phyloP scores from a whole-genome alignment of 805 yeast genomes.

The Candida hungchunana region DNA sequence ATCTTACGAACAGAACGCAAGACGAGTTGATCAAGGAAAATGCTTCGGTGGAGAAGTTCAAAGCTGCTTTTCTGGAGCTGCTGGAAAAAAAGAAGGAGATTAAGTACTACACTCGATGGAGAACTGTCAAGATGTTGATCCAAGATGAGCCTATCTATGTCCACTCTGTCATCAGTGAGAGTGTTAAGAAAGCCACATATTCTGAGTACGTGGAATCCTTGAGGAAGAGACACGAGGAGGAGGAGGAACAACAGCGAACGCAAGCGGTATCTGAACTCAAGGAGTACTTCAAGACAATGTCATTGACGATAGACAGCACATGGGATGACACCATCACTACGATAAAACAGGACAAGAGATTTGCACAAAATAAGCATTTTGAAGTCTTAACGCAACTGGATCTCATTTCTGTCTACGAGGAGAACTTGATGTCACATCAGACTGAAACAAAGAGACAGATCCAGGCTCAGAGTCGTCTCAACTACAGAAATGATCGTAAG shows the following conservation, averaged over 20 bases:
- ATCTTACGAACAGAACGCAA: constrained; percentile 45
- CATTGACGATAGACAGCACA: constrained; percentile 18
- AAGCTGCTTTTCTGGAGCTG: constrained; percentile 46
- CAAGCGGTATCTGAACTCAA: constrained; percentile 52
- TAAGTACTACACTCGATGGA: constrained; percentile 61
- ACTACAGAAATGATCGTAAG: constrained; percentile 55
- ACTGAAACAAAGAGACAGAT: constrained; percentile 22
- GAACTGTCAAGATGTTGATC: constrained; percentile 46
- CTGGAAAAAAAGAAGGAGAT: constrained; percentile 42
- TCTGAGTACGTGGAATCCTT: constrained; percentile 43
- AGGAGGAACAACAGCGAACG: constrained; percentile 29
- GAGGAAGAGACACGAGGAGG: constrained; percentile 26
- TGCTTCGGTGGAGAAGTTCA: constrained; percentile 50
- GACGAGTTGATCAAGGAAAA: constrained; percentile 51
- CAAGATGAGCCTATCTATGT: constrained; percentile 63
- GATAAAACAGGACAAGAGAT: constrained; percentile 41
- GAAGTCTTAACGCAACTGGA: constrained; percentile 51
- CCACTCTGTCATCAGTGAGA: constrained; percentile 55
- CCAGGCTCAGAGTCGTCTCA: constrained; percentile 30
- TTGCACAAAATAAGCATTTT: constrained; percentile 56
- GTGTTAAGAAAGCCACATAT: constrained; percentile 52
- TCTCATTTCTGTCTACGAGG: constrained; percentile 49
- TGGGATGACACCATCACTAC: constrained; percentile 18
- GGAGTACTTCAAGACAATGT: constrained; percentile 41
- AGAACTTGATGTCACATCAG: constrained; percentile 28